Base-by-base conservation (phyloP, 129 eudicot genomes). In the Artemisia annua region DNA sequence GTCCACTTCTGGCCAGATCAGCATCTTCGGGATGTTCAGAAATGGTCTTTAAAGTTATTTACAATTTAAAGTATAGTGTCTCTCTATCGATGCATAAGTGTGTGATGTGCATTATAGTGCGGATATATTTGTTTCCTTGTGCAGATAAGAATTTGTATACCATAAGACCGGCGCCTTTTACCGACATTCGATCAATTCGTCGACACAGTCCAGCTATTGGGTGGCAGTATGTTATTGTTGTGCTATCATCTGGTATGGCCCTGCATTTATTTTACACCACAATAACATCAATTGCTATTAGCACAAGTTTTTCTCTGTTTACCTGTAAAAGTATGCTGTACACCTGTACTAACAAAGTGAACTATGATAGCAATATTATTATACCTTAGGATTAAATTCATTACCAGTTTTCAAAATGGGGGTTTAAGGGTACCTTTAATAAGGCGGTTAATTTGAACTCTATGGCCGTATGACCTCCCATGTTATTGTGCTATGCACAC, bases 161-260 rank as follows among this genome's bases (percentile, higher is more conserved):
- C 24, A 95, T 95, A 81, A 83, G 85, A 79, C 82, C 96, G 22
- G 85, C 88, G 52, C 85, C 96, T 5, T 86, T 95, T 78, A 75
- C 97, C 7, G 97, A 95, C 26, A 78, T 95, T 46, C 86, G 89
- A 68, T 95, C 99, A 12, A 83, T 95, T 68, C 89, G 95, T 18
- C 83, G 97, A 74, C 99, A 95, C 77, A 83, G 84, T 73, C 99
- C 99, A 69, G 79, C 99, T 51, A 85, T 95, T 79, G 99, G 99
- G 30, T 95, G 99, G 99, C 97, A 90, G 71, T 95, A 88, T 65
- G 75, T 91, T 19, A 95, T 95, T 46, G 86, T 95, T 48, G 99
- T 95, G 58, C 48, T 88, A 75, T 88, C 99, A 65, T 88, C 97
- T 78, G 99, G 99, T 95, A 80, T 68, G 70, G 17, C 17, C 30